These are phyloP conservation scores for Nicotiana benthamiana DNA, from an alignment of 257 asterid genomes.

Conservation along the genomic window DNA sequence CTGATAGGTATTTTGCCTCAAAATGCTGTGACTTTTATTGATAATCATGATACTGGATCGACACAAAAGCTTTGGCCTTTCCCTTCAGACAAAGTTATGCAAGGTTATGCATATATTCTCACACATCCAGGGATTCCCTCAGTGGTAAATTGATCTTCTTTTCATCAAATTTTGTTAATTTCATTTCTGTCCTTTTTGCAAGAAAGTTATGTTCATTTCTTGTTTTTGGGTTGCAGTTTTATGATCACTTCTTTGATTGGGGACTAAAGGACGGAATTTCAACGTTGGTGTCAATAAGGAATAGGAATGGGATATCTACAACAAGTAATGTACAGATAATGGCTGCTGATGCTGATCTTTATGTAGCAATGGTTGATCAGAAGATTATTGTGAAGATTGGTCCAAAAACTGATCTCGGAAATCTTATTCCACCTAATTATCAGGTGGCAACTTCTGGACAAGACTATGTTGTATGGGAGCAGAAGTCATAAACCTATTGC, in stretches of 20 bases:
- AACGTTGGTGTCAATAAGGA: conserved; percentile 34
- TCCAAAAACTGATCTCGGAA: conserved; percentile 49
- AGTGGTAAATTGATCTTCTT: conserved; percentile 15
- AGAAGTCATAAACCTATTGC: neutral
- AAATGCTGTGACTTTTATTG: conserved; percentile 74
- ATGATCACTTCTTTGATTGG: conserved; percentile 77
- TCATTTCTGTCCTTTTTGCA: neutral
- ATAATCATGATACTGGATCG: conserved; percentile 82
- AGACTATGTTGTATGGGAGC: conserved; percentile 67
- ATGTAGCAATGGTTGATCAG: conserved; percentile 58
- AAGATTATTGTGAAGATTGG: conserved; percentile 65
- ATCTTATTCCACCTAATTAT: conserved; percentile 47
- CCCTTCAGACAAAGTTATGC: conserved; percentile 60
- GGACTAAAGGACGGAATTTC: conserved; percentile 54
- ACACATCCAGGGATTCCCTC: conserved; percentile 83
- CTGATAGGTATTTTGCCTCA: conserved; percentile 56
- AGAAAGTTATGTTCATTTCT: neutral
- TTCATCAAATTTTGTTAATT: neutral
- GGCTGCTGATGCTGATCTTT: conserved; percentile 67
- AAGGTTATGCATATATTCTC: conserved; percentile 82
- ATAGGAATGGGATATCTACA: conserved; percentile 42
- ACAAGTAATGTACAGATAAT: conserved; percentile 57
- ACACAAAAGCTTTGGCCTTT: conserved; percentile 68
- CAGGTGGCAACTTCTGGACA: conserved; percentile 42
- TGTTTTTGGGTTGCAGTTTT: conserved; percentile 39